Base-by-base conservation (phyloP, 2,329 filamentous ascomycete species). In the Madurella mycetomatis region DNA sequence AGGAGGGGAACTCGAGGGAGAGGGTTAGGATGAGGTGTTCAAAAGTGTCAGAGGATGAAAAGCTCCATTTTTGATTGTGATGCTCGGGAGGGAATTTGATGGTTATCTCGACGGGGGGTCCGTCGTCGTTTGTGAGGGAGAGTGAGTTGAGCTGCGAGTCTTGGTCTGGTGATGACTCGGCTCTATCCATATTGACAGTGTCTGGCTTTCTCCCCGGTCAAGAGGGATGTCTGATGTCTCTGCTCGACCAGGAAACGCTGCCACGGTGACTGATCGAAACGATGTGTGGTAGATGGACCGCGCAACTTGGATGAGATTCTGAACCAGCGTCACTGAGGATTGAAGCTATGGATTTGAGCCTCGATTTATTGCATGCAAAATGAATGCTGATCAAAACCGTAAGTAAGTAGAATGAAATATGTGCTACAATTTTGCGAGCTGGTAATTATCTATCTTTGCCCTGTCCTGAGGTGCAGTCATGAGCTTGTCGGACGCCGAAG, bases 71-170 rank as follows among this genome's bases (percentile, higher is more conserved):
- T 40, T 60, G 59, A 39, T 11, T 55, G 57, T 58, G 53, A n/a
- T 58, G 42, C 17, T 58, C 59, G 15, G 59, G 57, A 30, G 59
- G 53, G 47, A 61, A 61, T 37, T 60, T 61, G 57, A 61, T 49
- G 40, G 53, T 60, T 15, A 61, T 60, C 41, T 58, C 53, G 17
- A 58, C 49, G n/a, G 53, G 17, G 34, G 51, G 39, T 17, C 46
- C 32, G 0, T 58, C 56, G 34, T 56, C 31, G 47, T 37, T 17
- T 13, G 25, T 30, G 16, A 37, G 17, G 31, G 41, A 18, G 32
- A 45, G 34, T 12, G 41, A 32, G 19, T 45, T 43, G 4, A 41
- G 5, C 17, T 44, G 31, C 5, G 49, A 12, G 17, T 46, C 45
- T 12, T 45, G 7, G 17, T 41, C 17, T 41, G 44, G 41, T 49